A percentile compares a stretch with the other conserved stretches of the same genome.
phyloP scores from a whole-genome alignment of 139 green algal species.

The Spirogloea muscicola region DNA sequence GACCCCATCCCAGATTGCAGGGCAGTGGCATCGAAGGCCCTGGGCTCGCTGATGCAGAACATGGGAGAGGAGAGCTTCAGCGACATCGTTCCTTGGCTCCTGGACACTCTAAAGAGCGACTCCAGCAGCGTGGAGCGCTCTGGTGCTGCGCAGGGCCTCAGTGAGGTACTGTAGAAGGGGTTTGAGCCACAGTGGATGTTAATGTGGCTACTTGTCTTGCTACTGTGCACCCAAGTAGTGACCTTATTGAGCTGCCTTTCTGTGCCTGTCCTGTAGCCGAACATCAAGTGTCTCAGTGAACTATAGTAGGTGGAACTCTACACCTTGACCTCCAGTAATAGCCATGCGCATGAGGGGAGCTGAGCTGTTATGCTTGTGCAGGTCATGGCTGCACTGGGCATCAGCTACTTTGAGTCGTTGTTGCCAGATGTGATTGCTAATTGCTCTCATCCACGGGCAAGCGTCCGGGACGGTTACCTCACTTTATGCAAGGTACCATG shows the following conservation, averaged over 20 bases:
- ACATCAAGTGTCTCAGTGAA: too few relatives aligned
- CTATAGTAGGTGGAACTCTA: too few relatives aligned
- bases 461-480: constrained; percentile 82
- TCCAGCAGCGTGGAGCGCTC: constrained; percentile 62
- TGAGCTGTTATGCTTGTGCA: constrained; percentile 22
- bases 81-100: constrained; percentile 52
- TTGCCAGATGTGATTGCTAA: constrained; percentile 77
- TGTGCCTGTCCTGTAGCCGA: too few relatives aligned
- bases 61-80: constrained; percentile 66
- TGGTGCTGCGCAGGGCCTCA: constrained; percentile 60
- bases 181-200: too few relatives aligned
- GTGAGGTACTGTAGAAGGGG: too few relatives aligned
- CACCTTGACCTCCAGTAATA: too few relatives aligned
- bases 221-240: too few relatives aligned
- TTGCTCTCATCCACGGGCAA: constrained; percentile 47
- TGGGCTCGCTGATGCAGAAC: constrained; percentile 74
- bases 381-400: constrained; percentile 40
- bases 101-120: constrained; percentile 53
- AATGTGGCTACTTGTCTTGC: too few relatives aligned
- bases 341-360: too few relatives aligned
- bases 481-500: constrained; percentile 78
- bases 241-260: too few relatives aligned
- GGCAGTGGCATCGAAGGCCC: constrained; percentile 72
- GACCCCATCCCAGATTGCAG: constrained; percentile 90
- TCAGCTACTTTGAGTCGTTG: constrained; percentile 51